These are phyloP conservation scores for Hura crepitans DNA, from an alignment of 441 rosid species.

Conservation along the genomic window DNA sequence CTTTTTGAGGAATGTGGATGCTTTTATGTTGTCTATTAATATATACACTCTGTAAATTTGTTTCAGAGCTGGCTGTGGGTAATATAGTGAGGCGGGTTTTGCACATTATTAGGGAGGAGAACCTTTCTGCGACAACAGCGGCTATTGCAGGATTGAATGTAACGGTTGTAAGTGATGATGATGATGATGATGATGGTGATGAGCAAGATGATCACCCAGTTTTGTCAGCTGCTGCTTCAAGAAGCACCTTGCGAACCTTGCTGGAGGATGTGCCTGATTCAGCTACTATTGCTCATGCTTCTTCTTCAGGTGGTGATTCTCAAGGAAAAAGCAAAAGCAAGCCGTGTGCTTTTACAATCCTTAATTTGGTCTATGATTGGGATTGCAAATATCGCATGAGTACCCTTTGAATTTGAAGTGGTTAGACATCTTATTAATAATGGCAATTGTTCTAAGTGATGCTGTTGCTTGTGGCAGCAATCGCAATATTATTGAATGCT, in stretches of 20 bases:
- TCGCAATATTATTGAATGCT: conserved; percentile 6
- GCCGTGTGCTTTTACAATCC: conserved; percentile 11
- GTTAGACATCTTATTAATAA: not conserved
- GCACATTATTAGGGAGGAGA: conserved; percentile 95
- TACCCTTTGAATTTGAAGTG: not conserved
- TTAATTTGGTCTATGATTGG: not conserved
- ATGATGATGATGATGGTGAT: conserved; percentile 47
- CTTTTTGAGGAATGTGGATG: not conserved
- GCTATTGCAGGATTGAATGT: conserved; percentile 68
- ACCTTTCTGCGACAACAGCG: conserved; percentile 67
- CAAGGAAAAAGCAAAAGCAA: conserved; percentile 94
- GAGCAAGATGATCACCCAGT: conserved; percentile 51
- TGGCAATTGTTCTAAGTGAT: conserved; percentile 5
- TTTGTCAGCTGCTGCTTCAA: conserved; percentile 85
- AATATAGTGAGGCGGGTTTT: conserved; percentile 91
- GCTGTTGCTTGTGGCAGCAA: not conserved
- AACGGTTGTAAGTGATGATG: conserved; percentile 65
- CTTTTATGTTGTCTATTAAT: conserved; percentile 14
- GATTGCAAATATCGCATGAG: not conserved
- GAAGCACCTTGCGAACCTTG: conserved; percentile 82
- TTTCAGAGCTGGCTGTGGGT: conserved; percentile 98
- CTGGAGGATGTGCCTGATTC: conserved; percentile 79
- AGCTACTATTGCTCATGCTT: conserved; percentile 54
- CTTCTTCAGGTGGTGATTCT: conserved; percentile 91
- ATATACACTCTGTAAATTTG: not conserved